phyloP scores from a whole-genome alignment of 2,329 filamentous ascomycete genomes.

The Aspergillus arachidicola region DNA sequence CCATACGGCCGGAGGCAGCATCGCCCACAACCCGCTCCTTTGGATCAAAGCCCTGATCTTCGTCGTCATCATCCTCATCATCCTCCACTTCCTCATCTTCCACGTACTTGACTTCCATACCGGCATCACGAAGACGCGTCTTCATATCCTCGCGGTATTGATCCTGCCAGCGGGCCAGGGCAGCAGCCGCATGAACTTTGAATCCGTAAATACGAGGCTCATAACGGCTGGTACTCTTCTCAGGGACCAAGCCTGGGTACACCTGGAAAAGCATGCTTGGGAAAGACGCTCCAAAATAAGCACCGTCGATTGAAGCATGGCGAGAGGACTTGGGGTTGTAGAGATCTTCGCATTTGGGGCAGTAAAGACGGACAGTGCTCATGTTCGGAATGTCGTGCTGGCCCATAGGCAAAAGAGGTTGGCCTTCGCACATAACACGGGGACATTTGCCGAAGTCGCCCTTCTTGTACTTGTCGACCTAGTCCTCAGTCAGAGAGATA shows the following conservation, averaged over 20 bases:
- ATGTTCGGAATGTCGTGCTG: conserved; percentile 84
- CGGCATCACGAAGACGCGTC: conserved; percentile 67
- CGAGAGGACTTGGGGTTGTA: conserved; percentile 98
- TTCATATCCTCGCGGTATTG: conserved; percentile 80
- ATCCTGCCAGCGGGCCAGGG: conserved; percentile 89
- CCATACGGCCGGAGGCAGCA: conserved; percentile 40
- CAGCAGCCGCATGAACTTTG: conserved; percentile 86
- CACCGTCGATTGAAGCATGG: conserved; percentile 92
- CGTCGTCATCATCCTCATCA: conserved; percentile 45
- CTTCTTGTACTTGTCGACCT: conserved; percentile 99
- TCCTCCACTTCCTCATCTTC: conserved; percentile 65
- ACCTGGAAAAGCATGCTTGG: conserved; percentile 99
- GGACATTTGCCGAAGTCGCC: conserved; percentile 98
- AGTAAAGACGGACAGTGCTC: conserved; percentile 96
- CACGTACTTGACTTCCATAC: conserved; percentile 75
- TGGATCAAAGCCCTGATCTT: conserved; percentile 17
- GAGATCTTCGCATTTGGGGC: conserved; percentile 93
- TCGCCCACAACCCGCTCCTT: conserved; percentile 32
- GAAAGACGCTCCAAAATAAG: conserved; percentile 97
- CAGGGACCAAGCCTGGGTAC: conserved; percentile 84
- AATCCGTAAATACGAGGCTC: conserved; percentile 92
- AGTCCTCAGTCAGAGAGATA: conserved; percentile 13
- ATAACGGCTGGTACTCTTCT: conserved; percentile 84
- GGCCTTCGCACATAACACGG: conserved; percentile 89
- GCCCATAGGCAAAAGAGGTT: conserved; percentile 92